Base-by-base conservation (phyloP, 306 rosid species). In the Myrica gale region DNA sequence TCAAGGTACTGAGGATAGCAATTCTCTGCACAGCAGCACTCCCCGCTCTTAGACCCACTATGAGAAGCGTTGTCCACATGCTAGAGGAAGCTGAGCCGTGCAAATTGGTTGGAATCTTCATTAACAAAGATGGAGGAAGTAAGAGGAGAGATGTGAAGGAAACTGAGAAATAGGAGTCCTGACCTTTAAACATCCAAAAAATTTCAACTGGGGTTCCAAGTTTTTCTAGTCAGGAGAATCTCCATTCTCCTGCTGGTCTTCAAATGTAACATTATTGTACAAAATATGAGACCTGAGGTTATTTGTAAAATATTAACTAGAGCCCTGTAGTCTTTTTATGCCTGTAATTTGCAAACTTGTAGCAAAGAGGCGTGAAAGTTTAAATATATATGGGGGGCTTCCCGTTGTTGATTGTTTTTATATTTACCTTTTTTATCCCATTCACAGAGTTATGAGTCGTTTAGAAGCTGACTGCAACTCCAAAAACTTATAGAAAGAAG, bases 11-110 rank as follows among this genome's bases (percentile, higher is more conserved):
- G 72, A 90, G 81, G 79, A 88, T 91, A 19, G 92, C 88, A 2
- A 82, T 96, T 61, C 60, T 92, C 1, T 92, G 99, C 83, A 90
- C 98, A 0, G 85, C 85, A 0, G 85, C 87, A 63, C 80, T 85
- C 47, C 98, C 98, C 0, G 84, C 88, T 44, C 9, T 79, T 9
- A 89, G 99, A 69, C 99, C 98, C 4, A 80, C 85, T 12, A 96
- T 96, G 99, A 89, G 93, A 76, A 80, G 76, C 65, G 99, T 96
- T 69, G 98, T 96, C 56, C 97, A 96, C 47, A 89, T 88, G 91
- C 89, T 96, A 32, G 37, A 32, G 37, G 37, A 32, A 32, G 37
- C 37, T 32, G 37, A 32, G 37, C 37, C 92, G 7, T 81, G 87
- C 76, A 85, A 80, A 51, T 55, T 95, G 81, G 74, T 88, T 26